These are phyloP conservation scores for Irpex rosettiformis DNA, from an alignment of 1,284 basidiomycete genomes.

Conservation along the genomic window DNA sequence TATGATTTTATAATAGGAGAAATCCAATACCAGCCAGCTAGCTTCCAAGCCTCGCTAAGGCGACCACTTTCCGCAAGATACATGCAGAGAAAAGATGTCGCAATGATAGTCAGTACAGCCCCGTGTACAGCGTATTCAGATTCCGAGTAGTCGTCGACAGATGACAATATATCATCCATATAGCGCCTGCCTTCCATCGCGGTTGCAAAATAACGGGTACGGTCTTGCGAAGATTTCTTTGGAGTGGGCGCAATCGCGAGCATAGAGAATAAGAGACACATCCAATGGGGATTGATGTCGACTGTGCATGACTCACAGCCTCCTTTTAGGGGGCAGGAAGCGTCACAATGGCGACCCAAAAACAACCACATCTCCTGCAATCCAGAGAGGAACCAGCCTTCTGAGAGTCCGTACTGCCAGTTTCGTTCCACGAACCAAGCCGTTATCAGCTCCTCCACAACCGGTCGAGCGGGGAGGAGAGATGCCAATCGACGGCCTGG, in stretches of 20 bases:
- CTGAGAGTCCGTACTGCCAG: constrained; percentile 49
- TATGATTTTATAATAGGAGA: neutral
- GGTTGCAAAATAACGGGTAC: constrained; percentile 39
- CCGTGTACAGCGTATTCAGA: constrained; percentile 42
- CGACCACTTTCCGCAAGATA: constrained; percentile 46
- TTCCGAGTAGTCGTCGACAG: constrained; percentile 33
- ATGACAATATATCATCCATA: constrained; percentile 42
- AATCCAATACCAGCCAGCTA: constrained; percentile 32
- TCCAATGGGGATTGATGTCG: constrained; percentile 47
- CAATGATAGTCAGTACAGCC: constrained; percentile 43
- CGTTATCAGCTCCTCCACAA: constrained; percentile 33
- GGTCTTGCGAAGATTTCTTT: constrained; percentile 19
- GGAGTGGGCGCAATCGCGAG: constrained; percentile 30
- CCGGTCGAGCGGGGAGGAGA: constrained; percentile 35
- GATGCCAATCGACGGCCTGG: constrained; percentile 28
- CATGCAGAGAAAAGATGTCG: constrained; percentile 40
- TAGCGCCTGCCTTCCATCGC: constrained; percentile 42
- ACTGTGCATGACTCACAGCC: constrained; percentile 22
- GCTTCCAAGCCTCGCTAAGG: constrained; percentile 52
- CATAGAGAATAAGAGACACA: constrained; percentile 45
- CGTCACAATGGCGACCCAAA: constrained; percentile 30
- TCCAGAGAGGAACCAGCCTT: constrained; percentile 41
- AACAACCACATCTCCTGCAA: constrained; percentile 45
- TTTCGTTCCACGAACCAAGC: constrained; percentile 44
- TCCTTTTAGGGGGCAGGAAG: constrained; percentile 19